Base-by-base conservation (phyloP, 768 basidiomycete genomes). In the Favolaschia claudopus region DNA sequence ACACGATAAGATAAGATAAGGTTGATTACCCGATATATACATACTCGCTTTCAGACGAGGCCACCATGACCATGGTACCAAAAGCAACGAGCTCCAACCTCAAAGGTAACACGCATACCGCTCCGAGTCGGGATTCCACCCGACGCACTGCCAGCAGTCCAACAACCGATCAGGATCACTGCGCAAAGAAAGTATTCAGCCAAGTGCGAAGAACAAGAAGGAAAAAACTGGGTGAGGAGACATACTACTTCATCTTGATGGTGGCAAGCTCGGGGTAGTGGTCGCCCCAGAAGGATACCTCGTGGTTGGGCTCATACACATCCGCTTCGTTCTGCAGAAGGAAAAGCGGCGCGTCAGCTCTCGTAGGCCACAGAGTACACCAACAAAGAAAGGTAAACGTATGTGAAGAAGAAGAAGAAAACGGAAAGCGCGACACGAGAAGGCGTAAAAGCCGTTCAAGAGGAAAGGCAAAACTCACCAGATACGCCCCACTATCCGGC, bases 91-190 rank as follows among this genome's bases (percentile, higher is more conserved):
- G n/a, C n/a, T n/a, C n/a, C n/a, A n/a, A n/a, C n/a, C 12, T 57
- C 39, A 60, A 7, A 60, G 27, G 37, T 61, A 61, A 29, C 60
- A 61, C 47, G 4, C 29, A 40, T 52, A 62, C 9, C 60, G 40
- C 15, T 56, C 49, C 29, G 54, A 56, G 8, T 62, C 55, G 4
- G 28, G 37, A 13, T 43, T 42, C 59, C 43, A 71, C 77, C 67
- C 37, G 78, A 79, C 79, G 60, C 81, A 82, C 29, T 81, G 81
- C 81, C 81, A 83, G 60, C 82, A 82, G 56, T 82, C 81, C 5
- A 83, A 66, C 29, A 81, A 69, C 15, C 75, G 75, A 28, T 82
- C 67, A 24, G 82, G 81, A 69, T 82, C 82, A 65, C 82, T 83
- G 60, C 5, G 62, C 15, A 24, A 24, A 14, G 24, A 40, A 4